phyloP scores from a whole-genome alignment of 768 basidiomycete genomes.

The Cystofilobasidium ferigula region DNA sequence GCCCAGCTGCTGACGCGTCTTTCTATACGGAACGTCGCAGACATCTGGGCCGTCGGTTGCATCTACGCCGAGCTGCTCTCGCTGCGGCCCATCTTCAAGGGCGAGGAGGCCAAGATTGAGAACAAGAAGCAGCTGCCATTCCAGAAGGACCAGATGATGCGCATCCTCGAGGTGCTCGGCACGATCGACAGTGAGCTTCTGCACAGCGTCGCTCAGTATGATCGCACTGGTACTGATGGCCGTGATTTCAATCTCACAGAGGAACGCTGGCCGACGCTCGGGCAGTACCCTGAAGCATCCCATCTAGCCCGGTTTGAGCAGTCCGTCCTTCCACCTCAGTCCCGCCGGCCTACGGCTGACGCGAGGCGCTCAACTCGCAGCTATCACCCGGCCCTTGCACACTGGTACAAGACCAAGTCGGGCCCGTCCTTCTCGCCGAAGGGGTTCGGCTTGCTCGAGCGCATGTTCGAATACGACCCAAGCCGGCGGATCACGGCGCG shows the following conservation, averaged over 20 bases:
- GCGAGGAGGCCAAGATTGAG: conserved; percentile 95
- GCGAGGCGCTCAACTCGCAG: conserved; percentile 11
- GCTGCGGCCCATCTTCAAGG: conserved; percentile 92
- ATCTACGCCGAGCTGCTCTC: conserved; percentile 93
- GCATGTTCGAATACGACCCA: conserved; percentile 83
- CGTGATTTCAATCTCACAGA: conserved; percentile 40
- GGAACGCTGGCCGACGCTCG: conserved; percentile 73
- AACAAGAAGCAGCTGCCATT: conserved; percentile 94
- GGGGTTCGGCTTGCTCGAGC: conserved; percentile 72
- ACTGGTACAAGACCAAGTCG: conserved; percentile 50
- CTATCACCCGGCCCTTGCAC: conserved; percentile 26
- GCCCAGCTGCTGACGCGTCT: no score
- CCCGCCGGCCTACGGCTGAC: neutral
- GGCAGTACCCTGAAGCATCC: conserved; percentile 76
- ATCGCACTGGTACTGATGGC: conserved; percentile 3
- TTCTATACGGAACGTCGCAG: conserved; percentile 34
- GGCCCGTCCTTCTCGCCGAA: conserved; percentile 45
- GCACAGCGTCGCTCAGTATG: neutral
- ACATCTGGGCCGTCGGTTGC: conserved; percentile 96
- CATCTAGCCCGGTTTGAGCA: conserved; percentile 67
- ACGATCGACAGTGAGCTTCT: conserved; percentile 63
- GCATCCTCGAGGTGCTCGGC: conserved; percentile 91
- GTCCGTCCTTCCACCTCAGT: conserved; percentile 42
- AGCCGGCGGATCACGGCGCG: conserved; percentile 70
- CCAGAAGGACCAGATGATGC: conserved; percentile 84